Base-by-base conservation (phyloP, 1,139 yeast species). In the Sugiyamaella pinicola region DNA sequence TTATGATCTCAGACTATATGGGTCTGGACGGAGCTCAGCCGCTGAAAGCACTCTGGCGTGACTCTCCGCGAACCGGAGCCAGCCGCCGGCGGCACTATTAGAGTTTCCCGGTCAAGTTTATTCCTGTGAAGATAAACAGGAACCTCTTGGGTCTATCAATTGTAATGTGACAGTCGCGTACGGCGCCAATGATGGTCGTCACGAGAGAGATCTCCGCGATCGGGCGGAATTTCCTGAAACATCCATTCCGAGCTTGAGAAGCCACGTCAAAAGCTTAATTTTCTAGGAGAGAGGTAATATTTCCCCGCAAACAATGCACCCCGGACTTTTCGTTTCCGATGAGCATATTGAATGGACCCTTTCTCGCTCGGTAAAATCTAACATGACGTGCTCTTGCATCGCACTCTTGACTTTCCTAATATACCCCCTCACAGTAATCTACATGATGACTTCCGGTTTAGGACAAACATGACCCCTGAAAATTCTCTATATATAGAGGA, bases 181-280 rank as follows among this genome's bases (percentile, higher is more conserved):
- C 31, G 31, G 31, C 31, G 12, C 31, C 31, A 26, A 3, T n/a
- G 31, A 26, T 26, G n/a, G 31, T n/a, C 28, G 31, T 26, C 31
- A 9, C 9, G 28, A 26, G 31, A 26, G 31, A 7, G 9, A 7
- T n/a, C 31, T 26, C 31, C 31, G 9, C 31, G 10, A 9, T 24
- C 9, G 7, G n/a, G 9, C 44, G 44, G 44, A 34, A 40, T 40
- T 40, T 40, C 44, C 44, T 13, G 10, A 40, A 40, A 24, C 44
- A 12, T 40, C 34, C 10, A 17, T 24, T 40, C 44, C 44, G 44
- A n/a, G 6, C 26, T 21, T 29, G 19, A 7, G 8, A 17, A 12
- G n/a, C 15, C 22, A 33, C 3, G 10, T 3, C 19, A 33, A 7
- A 4, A 9, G 31, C 3, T 10, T 3, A 26, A 9, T 31, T 31